Base-by-base conservation (phyloP, 257 asterid species). In the Nicotiana tabacum region DNA sequence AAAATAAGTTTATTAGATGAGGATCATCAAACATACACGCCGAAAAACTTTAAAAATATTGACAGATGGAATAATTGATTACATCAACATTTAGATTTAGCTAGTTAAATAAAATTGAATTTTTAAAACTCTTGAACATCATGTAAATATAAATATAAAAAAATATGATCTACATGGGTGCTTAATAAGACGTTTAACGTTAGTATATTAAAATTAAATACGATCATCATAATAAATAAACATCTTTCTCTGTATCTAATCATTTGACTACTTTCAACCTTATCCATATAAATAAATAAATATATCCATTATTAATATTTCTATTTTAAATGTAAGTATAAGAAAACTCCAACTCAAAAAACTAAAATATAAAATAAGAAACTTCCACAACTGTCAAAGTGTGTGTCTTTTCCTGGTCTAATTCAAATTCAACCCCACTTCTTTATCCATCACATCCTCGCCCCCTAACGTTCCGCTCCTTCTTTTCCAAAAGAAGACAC, bases 351-450 rank as follows among this genome's bases (percentile, higher is more conserved):
- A 46, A 30, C 6, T 46, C 4, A 4, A 30, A 77, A 60, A 13
- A 77, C 21, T 29, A 66, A 27, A 62, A 29, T 30, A 58, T 12
- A 83, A 62, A 58, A 55, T 74, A 11, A 51, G 21, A 70, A 9
- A 21, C 24, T 74, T 74, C 24, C 79, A 4, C 62, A 35, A 72
- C 43, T 48, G 24, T 46, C 72, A 30, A 6, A 43, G 82, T 84
- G 70, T 18, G 9, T 35, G 80, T 32, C 83, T 65, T 82, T 87
- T 80, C 77, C 18, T 76, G 43, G 67, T 81, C 62, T 55, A 56
- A 58, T 17, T 80, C 77, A 80, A 81, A 48, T 80, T 87, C 80
- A 84, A 77, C 84, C 72, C 77, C 85, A 57, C 62, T 33, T 78
- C 84, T 65, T 66, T 79, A 68, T 77, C 39, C 74, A 69, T 84